Percentiles rank a stretch among this genome's conserved stretches.
These are phyloP conservation scores for Dioscorea cayenensis DNA, from an alignment of 116 monocot species.

Conservation along the genomic window DNA sequence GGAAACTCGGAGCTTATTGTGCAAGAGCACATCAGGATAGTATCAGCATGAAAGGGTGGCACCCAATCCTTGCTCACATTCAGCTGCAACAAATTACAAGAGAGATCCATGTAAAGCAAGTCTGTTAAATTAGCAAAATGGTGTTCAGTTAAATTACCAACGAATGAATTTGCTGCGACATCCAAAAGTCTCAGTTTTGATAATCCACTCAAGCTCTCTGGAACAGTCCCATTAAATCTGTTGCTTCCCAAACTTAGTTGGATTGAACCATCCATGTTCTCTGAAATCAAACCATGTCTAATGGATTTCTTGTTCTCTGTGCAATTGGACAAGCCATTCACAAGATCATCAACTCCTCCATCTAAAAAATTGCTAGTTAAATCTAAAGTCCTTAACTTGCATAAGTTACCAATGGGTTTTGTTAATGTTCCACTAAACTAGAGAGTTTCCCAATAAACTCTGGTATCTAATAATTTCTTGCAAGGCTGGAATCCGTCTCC, in stretches of 20 bases:
- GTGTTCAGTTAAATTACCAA: neutral
- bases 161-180: neutral
- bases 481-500: no score
- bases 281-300: no score
- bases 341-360: no score
- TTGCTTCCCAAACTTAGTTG: neutral
- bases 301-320: neutral
- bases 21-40: neutral
- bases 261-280: no score
- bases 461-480: no score
- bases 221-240: neutral
- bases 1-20: neutral
- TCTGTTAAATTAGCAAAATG: neutral
- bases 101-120: neutral
- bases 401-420: no score
- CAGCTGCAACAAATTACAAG: neutral
- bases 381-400: no score
- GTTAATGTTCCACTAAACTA: no score
- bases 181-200: neutral
- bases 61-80: neutral
- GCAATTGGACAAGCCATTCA: neutral
- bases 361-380: no score
- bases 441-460: no score
- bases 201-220: neutral
- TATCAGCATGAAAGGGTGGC: neutral